Conservation (phyloP, 2,329 filamentous ascomycete species). For the Elsinoe australis region DNA sequence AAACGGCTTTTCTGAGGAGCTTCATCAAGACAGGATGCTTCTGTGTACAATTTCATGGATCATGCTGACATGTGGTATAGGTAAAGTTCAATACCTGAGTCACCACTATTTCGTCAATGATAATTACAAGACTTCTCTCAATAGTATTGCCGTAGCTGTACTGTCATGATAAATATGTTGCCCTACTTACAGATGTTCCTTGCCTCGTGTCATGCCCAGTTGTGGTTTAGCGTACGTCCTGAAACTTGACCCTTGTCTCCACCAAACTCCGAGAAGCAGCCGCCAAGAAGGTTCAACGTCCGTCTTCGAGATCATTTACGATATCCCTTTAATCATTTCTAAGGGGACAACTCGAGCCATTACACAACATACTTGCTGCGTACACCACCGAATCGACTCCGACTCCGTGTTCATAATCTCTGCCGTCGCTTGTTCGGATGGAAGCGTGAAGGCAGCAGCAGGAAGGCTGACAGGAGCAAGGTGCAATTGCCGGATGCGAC, state of each 20-base stretch:
- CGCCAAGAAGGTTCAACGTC: conserved; percentile 16
- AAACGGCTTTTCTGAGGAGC: conserved; percentile 33
- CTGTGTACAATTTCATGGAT: too few relatives aligned
- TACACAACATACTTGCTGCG: neutral
- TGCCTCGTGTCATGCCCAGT: conserved; percentile 3
- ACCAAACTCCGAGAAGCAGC: too few relatives aligned
- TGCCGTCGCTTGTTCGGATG: neutral
- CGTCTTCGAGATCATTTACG: conserved; percentile 2
- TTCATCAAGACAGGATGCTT: neutral
- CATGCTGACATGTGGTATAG: neutral
- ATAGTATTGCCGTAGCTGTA: neutral
- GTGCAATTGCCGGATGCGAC: conserved; percentile 9
- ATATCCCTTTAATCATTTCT: conserved; percentile 2
- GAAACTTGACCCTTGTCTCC: conserved; percentile 11
- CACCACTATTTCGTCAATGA: too few relatives aligned
- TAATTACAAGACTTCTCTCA: too few relatives aligned
- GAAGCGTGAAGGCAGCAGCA: neutral
- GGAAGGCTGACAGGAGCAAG: conserved; percentile 11
- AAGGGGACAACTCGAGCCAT: neutral
- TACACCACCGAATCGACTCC: too few relatives aligned
- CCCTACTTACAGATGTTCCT: too few relatives aligned
- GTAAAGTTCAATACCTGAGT: too few relatives aligned
- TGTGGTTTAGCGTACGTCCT: conserved; percentile 5
- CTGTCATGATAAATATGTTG: neutral
- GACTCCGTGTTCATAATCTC: too few relatives aligned